Evolutionary conservation across 192 early-diverging fungal genomes (phyloP).

Genomic region (Coemansia sp.): DNA sequence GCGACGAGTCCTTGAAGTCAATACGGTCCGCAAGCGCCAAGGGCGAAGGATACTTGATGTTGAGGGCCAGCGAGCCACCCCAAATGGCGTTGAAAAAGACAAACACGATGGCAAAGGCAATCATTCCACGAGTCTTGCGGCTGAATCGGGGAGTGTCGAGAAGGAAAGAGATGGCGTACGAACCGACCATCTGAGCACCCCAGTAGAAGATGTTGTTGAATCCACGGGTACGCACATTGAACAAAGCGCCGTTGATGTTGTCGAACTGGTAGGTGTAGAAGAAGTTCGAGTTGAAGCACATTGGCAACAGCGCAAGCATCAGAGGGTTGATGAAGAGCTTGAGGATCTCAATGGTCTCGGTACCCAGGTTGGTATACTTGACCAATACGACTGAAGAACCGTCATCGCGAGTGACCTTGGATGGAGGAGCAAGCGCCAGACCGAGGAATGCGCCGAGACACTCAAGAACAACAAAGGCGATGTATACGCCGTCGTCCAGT

Average conservation of each 20-base stretch:
- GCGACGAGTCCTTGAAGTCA: constrained; percentile 52
- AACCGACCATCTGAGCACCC: constrained; percentile 77
- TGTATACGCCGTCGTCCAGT: constrained; percentile 69
- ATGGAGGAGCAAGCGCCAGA: constrained; percentile 64
- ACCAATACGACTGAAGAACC: constrained; percentile 68
- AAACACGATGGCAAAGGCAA: constrained; percentile 58
- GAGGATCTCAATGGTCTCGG: constrained; percentile 63
- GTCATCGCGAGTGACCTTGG: constrained; percentile 68
- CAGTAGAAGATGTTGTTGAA: constrained; percentile 86
- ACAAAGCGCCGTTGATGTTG: constrained; percentile 68
- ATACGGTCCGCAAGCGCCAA: constrained; percentile 28
- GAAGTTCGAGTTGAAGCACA: constrained; percentile 83
- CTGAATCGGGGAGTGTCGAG: constrained; percentile 61
- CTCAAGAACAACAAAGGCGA: constrained; percentile 81
- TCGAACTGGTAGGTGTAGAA: constrained; percentile 87
- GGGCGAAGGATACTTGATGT: constrained; percentile 58
- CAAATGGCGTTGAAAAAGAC: constrained; percentile 63
- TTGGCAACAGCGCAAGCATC: constrained; percentile 71
- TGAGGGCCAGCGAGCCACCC: constrained; percentile 65
- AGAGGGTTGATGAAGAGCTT: constrained; percentile 77
- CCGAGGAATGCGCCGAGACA: constrained; percentile 64
- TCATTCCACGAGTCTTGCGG: constrained; percentile 66
- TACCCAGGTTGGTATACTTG: constrained; percentile 68
- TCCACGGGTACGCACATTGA: constrained; percentile 72
- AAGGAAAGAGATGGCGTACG: constrained; percentile 66